A percentile compares a stretch with the other conserved stretches of the same genome.
Conservation (phyloP, 257 asterid genomes). For the Eucommia ulmoides region DNA sequence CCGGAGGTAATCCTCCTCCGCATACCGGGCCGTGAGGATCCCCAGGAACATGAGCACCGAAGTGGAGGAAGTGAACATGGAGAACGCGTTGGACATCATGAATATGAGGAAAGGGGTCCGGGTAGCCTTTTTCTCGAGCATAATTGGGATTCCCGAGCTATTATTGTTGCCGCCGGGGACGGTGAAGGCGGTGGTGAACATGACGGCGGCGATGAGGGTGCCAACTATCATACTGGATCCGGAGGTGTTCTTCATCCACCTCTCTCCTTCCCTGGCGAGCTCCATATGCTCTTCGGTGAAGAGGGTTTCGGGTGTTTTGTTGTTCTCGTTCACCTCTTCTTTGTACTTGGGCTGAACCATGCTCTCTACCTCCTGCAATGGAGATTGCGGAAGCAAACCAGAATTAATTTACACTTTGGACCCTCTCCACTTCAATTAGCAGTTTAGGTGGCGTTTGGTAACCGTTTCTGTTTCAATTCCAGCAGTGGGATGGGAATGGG, state of each 20-base stretch:
- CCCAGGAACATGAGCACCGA: conserved; percentile 26
- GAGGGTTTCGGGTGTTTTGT: conserved; percentile 15
- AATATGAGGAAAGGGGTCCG: conserved; percentile 20
- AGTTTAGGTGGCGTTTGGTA: too few species aligned
- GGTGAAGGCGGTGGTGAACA: conserved; percentile 26
- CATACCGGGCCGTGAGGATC: conserved; percentile 28
- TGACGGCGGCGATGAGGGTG: conserved; percentile 18
- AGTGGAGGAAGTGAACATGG: conserved; percentile 20
- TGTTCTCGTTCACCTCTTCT: conserved; percentile 14
- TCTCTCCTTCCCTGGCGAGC: conserved; percentile 17
- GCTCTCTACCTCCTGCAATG: conserved; percentile 24
- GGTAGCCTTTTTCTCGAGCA: conserved; percentile 11
- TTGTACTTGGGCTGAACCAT: conserved; percentile 15
- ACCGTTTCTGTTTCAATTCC: too few species aligned
- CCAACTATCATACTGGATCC: conserved; percentile 28
- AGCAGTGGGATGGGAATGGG: too few species aligned
- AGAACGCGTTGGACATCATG: conserved; percentile 11
- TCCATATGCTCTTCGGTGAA: conserved; percentile 21
- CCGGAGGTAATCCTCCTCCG: conserved; percentile 25
- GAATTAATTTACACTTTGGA: too few species aligned
- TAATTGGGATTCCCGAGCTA: conserved; percentile 14
- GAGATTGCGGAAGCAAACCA: too few species aligned
- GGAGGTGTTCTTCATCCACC: conserved; percentile 31
- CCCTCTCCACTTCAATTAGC: too few species aligned
- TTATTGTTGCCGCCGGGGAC: conserved; percentile 24